Percentiles rank a stretch among this genome's conserved stretches.
Evolutionary conservation across 805 yeast species (phyloP).

Genomic region (Candida peoriensis): DNA sequence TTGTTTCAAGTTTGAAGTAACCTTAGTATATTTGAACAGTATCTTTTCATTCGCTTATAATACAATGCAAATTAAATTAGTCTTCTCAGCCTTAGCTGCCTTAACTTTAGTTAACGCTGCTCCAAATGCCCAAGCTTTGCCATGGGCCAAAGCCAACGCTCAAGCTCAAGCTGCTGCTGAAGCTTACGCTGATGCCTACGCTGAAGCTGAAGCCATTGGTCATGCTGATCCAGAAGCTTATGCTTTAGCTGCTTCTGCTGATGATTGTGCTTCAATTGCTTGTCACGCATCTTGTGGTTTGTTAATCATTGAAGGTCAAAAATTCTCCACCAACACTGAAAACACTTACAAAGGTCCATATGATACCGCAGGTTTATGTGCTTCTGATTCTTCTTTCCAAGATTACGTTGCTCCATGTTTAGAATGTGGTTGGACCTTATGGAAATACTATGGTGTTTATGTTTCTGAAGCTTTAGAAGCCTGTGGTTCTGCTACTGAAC

Average conservation of each 20-base stretch:
- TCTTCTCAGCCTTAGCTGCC: slow-evolving; percentile 6
- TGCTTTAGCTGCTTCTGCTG: slow-evolving; percentile 18
- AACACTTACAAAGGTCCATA: slow-evolving; percentile 19
- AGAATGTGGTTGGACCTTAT: slow-evolving; percentile 35
- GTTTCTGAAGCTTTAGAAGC: slow-evolving; percentile 25
- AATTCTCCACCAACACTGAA: slow-evolving; percentile 25
- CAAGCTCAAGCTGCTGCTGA: slow-evolving; percentile 15
- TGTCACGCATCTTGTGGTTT: slow-evolving; percentile 33
- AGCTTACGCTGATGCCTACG: slow-evolving; percentile 19
- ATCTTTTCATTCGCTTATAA: background rate
- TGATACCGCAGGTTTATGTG: slow-evolving; percentile 22
- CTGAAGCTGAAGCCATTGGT: slow-evolving; percentile 17
- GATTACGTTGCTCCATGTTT: slow-evolving; percentile 25
- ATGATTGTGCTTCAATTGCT: slow-evolving; percentile 25
- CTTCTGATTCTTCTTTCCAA: slow-evolving; percentile 15
- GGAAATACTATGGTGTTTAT: slow-evolving; percentile 28
- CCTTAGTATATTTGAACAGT: too few species aligned
- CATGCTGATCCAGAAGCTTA: slow-evolving; percentile 20
- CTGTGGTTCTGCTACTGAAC: slow-evolving; percentile 24
- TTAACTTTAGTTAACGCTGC: slow-evolving; percentile 6
- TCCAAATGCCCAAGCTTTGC: slow-evolving; percentile 12
- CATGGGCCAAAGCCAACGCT: slow-evolving; percentile 19
- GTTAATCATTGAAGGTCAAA: slow-evolving; percentile 28
- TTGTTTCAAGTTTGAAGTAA: too few species aligned
- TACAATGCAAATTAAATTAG: slow-evolving; percentile 1